A percentile compares a stretch with the other conserved stretches of the same genome.
phyloP scores from a whole-genome alignment of 805 yeast genomes.

The Cyberlindnera japonica region DNA sequence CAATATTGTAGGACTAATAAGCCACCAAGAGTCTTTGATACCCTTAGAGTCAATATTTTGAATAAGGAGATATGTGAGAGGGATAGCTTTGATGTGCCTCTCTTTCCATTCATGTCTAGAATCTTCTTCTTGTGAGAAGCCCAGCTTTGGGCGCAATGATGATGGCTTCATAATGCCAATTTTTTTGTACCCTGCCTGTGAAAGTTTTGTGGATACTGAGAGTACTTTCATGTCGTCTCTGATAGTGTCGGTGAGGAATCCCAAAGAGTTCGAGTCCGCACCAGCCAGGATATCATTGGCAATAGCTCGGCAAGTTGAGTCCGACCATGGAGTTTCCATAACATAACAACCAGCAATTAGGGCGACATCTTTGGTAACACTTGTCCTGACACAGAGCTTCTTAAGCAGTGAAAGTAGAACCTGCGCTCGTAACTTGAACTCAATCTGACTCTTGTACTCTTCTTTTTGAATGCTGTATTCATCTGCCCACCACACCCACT shows the following conservation, averaged over 20 bases:
- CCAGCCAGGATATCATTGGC: conserved; percentile 1
- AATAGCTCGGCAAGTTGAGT: conserved; percentile 1
- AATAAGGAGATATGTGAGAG: conserved; percentile 13
- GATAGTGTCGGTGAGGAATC: conserved; percentile 1
- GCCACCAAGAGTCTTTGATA: conserved; percentile 24
- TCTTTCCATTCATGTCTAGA: conserved; percentile 18
- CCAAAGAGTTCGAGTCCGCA: neutral
- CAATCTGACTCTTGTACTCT: conserved; percentile 11
- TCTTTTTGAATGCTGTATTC: conserved; percentile 13
- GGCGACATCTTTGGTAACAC: neutral
- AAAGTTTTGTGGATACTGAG: conserved; percentile 8
- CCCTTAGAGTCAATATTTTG: conserved; percentile 1
- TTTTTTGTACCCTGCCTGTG: conserved; percentile 23
- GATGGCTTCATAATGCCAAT: neutral
- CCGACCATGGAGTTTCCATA: conserved; percentile 23
- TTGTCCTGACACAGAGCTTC: neutral
- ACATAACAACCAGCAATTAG: conserved; percentile 5
- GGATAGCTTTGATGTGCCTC: conserved; percentile 16
- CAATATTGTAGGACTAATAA: conserved; percentile 25
- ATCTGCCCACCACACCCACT: conserved; percentile 24
- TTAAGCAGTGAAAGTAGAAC: conserved; percentile 5
- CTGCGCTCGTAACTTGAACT: conserved; percentile 10
- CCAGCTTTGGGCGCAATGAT: conserved; percentile 18
- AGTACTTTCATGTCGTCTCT: conserved; percentile 14
- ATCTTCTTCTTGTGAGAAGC: conserved; percentile 10